Base-by-base conservation (phyloP, 2,329 filamentous ascomycete genomes). In the Setomelanomma holmii region DNA sequence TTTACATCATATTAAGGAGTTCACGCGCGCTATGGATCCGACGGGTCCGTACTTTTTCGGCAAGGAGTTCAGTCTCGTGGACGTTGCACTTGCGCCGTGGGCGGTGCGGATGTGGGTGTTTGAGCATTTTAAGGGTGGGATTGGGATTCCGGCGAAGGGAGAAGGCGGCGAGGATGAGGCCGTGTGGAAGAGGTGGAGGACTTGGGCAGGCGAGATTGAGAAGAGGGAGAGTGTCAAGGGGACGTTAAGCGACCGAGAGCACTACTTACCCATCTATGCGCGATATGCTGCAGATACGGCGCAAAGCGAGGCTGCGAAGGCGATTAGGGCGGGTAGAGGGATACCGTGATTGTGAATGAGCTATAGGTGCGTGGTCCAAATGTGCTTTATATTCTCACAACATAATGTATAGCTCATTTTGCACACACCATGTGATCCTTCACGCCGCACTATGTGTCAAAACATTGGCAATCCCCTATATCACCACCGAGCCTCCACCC, bases 21-120 rank as follows among this genome's bases (percentile, higher is more conserved):
- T 91, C 40, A 81, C 82, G 0, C 71, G 74, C 35, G 85, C 89
- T 69, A 88, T 90, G 83, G 79, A 86, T 49, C 48, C 73, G 0
- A 60, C 76, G 6, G 86, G 86, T 0, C 89, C 89, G 0, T 93
- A 83, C 75, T 93, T 92, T 66, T 68, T 87, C 1, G 89, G 89
- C 1, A 70, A 77, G 1, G 75, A 81, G 34, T 82, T 90, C n/a
- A 82, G 82, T 47, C 74, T 92, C 17, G 84, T 91, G 12, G 90
- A 93, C 70, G 78, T 91, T 20, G 82, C 85, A 56, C 75, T 92
- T 3, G 89, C 86, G 33, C 89, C 89, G 0, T 93, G 89, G 89
- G 86, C 86, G 0, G 82, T 86, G 47, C 79, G 89, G 12, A 68
- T 91, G 17, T 93, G 89, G 78, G 76, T 91, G 5, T 87, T 93